Conservation (phyloP, 1,139 yeast species). For the Candida frijolesensis region DNA sequence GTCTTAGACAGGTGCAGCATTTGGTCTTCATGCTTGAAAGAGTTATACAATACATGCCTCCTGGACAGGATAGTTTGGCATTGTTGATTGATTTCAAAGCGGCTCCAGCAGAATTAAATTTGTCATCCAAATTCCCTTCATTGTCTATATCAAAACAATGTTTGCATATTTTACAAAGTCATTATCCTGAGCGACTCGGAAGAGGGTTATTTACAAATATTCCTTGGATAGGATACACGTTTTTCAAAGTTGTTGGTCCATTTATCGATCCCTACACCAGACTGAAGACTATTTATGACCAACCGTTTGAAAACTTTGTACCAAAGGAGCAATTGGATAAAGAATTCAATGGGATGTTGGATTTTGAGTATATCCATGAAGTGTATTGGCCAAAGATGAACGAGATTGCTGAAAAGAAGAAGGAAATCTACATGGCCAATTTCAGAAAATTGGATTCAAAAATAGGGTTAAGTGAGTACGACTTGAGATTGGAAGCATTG, state of each 20-base stretch:
- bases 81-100: slow-evolving; percentile 86
- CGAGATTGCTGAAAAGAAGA: slow-evolving; percentile 58
- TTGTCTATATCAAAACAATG: slow-evolving; percentile 68
- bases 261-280: slow-evolving; percentile 94
- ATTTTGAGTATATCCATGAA: slow-evolving; percentile 79
- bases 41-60: slow-evolving; percentile 90
- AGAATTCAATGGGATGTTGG: slow-evolving; percentile 81
- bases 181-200: slow-evolving; percentile 94
- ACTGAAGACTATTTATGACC: slow-evolving; percentile 87
- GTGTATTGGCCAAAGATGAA: slow-evolving; percentile 78
- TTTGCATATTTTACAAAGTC: slow-evolving; percentile 84
- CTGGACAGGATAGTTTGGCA: slow-evolving; percentile 92
- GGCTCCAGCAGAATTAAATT: slow-evolving; percentile 52
- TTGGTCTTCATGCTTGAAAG: slow-evolving; percentile 89
- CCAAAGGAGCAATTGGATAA: slow-evolving; percentile 80
- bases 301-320: slow-evolving; percentile 73
- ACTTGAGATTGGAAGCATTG: slow-evolving; percentile 30
- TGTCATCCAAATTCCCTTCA: slow-evolving; percentile 46
- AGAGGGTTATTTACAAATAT: slow-evolving; percentile 87
- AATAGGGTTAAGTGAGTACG: slow-evolving; percentile 70
- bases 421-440: slow-evolving; percentile 57
- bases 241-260: slow-evolving; percentile 85
- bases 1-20: slow-evolving; percentile 88
- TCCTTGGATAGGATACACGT: slow-evolving; percentile 91
- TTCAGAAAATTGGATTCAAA: slow-evolving; percentile 67